Evolutionary conservation across 805 yeast genomes (phyloP).

Genomic region (Ogataea salicorniae): DNA sequence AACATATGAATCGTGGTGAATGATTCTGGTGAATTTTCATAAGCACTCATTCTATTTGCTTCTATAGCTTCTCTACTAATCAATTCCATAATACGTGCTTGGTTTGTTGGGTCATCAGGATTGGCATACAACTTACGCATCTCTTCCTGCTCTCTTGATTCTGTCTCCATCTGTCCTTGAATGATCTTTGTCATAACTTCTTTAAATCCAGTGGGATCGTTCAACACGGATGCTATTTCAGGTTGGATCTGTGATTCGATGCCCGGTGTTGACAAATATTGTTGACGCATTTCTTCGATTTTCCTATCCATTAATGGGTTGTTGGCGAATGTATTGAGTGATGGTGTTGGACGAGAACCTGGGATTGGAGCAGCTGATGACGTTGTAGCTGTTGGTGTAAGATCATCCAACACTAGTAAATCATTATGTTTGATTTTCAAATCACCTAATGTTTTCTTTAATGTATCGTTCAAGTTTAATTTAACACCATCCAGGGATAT

Average conservation of each 20-base stretch:
- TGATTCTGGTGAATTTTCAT: constrained; percentile 85
- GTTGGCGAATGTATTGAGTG: not conserved
- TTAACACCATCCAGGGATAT: constrained; percentile 42
- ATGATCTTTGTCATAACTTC: constrained; percentile 32
- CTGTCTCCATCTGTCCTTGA: constrained; percentile 17
- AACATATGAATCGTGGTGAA: constrained; percentile 83
- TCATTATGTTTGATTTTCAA: constrained; percentile 55
- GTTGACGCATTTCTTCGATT: constrained; percentile 47
- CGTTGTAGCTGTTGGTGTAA: constrained; percentile 24
- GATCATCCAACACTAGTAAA: constrained; percentile 39
- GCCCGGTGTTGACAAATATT: constrained; percentile 38
- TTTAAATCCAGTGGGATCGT: constrained; percentile 23
- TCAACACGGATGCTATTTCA: constrained; percentile 13
- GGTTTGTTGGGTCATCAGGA: constrained; percentile 69
- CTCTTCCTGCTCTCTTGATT: constrained; percentile 30
- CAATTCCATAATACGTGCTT: constrained; percentile 58
- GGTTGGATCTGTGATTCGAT: constrained; percentile 23
- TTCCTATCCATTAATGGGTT: constrained; percentile 25
- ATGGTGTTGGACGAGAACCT: constrained; percentile 3
- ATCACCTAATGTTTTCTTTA: constrained; percentile 36
- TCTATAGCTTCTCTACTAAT: constrained; percentile 70
- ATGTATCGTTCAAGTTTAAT: constrained; percentile 26
- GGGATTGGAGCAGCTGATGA: constrained; percentile 19
- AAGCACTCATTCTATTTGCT: constrained; percentile 73
- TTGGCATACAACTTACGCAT: constrained; percentile 49